phyloP scores from a whole-genome alignment of 192 early-diverging fungal genomes.

The Gigaspora rosea region DNA sequence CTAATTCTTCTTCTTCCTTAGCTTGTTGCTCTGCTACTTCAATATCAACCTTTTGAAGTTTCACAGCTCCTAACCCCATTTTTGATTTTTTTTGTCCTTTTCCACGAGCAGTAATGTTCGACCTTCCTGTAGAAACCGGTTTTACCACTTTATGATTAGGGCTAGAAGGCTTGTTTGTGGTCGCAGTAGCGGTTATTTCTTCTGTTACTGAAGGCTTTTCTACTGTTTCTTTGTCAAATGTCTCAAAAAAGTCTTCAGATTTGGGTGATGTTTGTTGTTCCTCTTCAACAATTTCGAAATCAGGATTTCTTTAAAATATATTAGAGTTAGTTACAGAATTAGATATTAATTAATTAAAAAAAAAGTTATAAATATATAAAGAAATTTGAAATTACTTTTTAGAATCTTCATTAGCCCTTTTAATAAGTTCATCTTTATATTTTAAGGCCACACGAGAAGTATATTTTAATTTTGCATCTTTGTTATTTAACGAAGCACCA shows the following conservation, averaged over 20 bases:
- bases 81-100: slow-evolving; percentile 51
- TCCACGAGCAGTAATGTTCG: slow-evolving; percentile 17
- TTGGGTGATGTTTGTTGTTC: not conserved
- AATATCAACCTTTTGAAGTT: slow-evolving; percentile 81
- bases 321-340: not conserved
- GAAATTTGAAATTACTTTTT: slow-evolving; percentile 33
- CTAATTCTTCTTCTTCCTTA: slow-evolving; percentile 76
- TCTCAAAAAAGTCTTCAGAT: slow-evolving; percentile 32
- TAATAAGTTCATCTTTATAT: slow-evolving; percentile 81
- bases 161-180: not conserved
- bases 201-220: not conserved
- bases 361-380: no score
- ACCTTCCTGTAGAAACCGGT: slow-evolving; percentile 13
- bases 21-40: slow-evolving; percentile 90
- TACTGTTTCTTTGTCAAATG: slow-evolving; percentile 6
- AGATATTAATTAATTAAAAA: not conserved
- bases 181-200: not conserved
- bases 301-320: not conserved
- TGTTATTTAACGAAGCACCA: slow-evolving; percentile 41
- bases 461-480: slow-evolving; percentile 85
- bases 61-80: slow-evolving; percentile 89
- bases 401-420: slow-evolving; percentile 72
- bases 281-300: slow-evolving; percentile 1
- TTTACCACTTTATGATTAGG: not conserved
- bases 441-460: slow-evolving; percentile 66